Base-by-base conservation (phyloP, 345 rosid genomes). In the Turnera subulata region DNA sequence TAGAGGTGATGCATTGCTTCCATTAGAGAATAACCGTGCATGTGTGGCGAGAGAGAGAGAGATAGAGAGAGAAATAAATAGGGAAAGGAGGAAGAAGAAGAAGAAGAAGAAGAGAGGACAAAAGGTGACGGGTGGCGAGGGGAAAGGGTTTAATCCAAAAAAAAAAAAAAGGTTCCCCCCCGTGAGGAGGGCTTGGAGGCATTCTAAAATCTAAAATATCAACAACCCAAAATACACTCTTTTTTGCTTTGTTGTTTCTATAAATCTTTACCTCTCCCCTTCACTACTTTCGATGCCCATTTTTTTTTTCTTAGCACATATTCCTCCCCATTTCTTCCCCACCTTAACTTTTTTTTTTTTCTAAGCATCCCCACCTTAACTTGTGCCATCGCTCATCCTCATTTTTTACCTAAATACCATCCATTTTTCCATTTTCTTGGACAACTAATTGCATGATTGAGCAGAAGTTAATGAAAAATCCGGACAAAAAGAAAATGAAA, bases 121-220 rank as follows among this genome's bases (percentile, higher is more conserved):
- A 67, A 69, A 59, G 51, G 56, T 55, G 68, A 72, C 62, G 70
- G 67, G 66, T 72, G 64, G 57, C 46, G 64, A 33, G 64, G 18
- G 53, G 39, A 25, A 49, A 56, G 55, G 61, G 43, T 47, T 45
- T 37, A n/a, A 21, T 46, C 20, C 18, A 20, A n/a, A 29, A n/a
- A 19, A 42, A n/a, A 19, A 42, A 38, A 29, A 48, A 61, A 23
- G 11, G 46, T 13, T 10, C 61, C 66, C 86, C 82, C 88, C 82
- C 88, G 88, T 82, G 88, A 82, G 84, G 80, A 57, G 69, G 63
- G 60, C 67, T 78, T 78, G 80, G 82, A 77, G 58, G 53, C 78
- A 75, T 77, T 72, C 84, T 61, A 69, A 76, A 55, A 8, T 29
- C 35, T 8, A 8, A 29, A 29, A 29, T n/a, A 29, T 46, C 75